These are phyloP conservation scores for Metschnikowia chrysomelidarum DNA, from an alignment of 805 yeast species.

Conservation along the genomic window DNA sequence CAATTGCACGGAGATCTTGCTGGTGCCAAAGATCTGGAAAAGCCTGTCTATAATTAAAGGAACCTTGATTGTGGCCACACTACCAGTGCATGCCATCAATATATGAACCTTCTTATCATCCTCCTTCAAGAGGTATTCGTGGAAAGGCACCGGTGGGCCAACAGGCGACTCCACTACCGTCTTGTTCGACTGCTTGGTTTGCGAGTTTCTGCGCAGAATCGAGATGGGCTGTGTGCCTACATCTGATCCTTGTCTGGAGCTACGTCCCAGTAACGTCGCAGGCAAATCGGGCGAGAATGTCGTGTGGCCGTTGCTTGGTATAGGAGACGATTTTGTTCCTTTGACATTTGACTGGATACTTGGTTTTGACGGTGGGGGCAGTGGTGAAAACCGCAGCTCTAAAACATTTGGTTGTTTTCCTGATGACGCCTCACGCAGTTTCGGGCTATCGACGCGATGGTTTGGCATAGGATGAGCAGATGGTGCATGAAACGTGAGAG, in stretches of 20 bases:
- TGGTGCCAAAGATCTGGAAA: slow-evolving; percentile 70
- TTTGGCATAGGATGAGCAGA: slow-evolving; percentile 1
- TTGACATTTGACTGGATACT: not conserved
- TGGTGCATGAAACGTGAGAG: slow-evolving; percentile 10
- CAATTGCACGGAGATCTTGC: slow-evolving; percentile 74
- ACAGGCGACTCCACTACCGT: slow-evolving; percentile 55
- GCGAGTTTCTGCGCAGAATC: slow-evolving; percentile 18
- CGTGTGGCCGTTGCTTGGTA: slow-evolving; percentile 6
- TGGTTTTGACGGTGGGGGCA: slow-evolving; percentile 11
- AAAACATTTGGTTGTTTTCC: slow-evolving; percentile 2
- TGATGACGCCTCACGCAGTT: slow-evolving; percentile 4
- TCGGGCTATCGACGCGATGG: slow-evolving; percentile 11
- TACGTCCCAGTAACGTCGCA: slow-evolving; percentile 9
- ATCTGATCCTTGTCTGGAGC: slow-evolving; percentile 18
- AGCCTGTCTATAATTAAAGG: slow-evolving; percentile 86
- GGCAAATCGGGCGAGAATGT: slow-evolving; percentile 11
- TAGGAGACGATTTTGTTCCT: slow-evolving; percentile 9
- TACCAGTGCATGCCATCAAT: slow-evolving; percentile 89
- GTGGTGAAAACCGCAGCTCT: slow-evolving; percentile 12
- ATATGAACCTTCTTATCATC: slow-evolving; percentile 88
- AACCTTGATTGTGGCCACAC: slow-evolving; percentile 93
- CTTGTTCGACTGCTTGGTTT: slow-evolving; percentile 41
- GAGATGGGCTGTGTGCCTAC: slow-evolving; percentile 13
- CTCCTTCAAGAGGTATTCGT: slow-evolving; percentile 59
- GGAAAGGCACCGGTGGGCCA: slow-evolving; percentile 69